Conservation (phyloP, 768 basidiomycete genomes). For the Boletus huronensis region DNA sequence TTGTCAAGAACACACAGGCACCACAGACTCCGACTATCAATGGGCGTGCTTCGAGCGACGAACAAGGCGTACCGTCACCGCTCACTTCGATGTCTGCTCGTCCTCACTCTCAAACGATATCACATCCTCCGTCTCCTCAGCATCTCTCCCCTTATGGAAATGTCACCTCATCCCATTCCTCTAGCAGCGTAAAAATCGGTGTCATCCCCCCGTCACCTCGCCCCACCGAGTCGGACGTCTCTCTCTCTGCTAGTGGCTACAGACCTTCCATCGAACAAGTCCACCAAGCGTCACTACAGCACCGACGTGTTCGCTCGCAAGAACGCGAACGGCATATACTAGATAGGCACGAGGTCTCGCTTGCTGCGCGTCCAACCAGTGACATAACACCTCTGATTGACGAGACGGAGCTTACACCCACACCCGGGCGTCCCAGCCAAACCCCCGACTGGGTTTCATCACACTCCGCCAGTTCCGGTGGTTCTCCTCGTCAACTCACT, state of each 20-base stretch:
- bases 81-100: neutral
- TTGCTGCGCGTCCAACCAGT: slow-evolving; percentile 30
- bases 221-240: slow-evolving; percentile 17
- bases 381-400: slow-evolving; percentile 19
- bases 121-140: slow-evolving; percentile 10
- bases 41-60: neutral
- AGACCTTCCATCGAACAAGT: slow-evolving; percentile 17
- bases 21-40: slow-evolving; percentile 4
- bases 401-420: slow-evolving; percentile 30
- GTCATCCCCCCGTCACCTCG: slow-evolving; percentile 30
- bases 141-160: neutral
- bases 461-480: slow-evolving; percentile 2
- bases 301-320: slow-evolving; percentile 31
- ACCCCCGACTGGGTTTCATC: slow-evolving; percentile 18
- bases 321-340: slow-evolving; percentile 27
- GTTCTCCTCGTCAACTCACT: slow-evolving; percentile 22
- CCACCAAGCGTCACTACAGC: slow-evolving; percentile 18
- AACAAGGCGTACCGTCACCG: neutral
- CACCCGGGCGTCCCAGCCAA: slow-evolving; percentile 12
- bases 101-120: slow-evolving; percentile 9
- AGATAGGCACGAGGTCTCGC: slow-evolving; percentile 32
- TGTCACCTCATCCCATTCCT: slow-evolving; percentile 10
- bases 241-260: neutral
- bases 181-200: slow-evolving; percentile 30
- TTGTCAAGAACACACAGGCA: slow-evolving; percentile 22